Evolutionary conservation across 1,284 basidiomycete species (phyloP).

Genomic region (Porphyrellus sp.): DNA sequence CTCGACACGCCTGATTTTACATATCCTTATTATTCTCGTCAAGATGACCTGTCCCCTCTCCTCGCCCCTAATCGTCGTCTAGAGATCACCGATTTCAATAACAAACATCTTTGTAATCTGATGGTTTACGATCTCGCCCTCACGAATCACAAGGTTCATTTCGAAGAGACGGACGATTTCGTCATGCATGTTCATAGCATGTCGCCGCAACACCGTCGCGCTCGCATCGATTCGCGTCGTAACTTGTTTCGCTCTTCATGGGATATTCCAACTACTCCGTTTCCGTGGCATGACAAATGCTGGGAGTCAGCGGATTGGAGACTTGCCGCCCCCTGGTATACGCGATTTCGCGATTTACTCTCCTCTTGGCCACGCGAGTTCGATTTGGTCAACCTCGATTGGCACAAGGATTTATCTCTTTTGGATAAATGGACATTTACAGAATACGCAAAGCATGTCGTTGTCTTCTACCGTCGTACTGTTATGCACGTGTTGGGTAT

Average conservation of each 20-base stretch:
- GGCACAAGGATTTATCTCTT: not conserved
- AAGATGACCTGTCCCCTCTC: not conserved
- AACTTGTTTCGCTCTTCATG: conserved; percentile 8
- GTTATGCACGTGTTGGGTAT: conserved; percentile 1
- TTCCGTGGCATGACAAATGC: conserved; percentile 7
- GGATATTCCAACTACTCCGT: not conserved
- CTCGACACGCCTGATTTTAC: not conserved
- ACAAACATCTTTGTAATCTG: not conserved
- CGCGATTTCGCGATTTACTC: not conserved
- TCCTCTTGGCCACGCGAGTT: conserved; percentile 1
- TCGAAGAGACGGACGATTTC: not conserved
- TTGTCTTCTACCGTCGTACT: not conserved
- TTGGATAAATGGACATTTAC: not conserved
- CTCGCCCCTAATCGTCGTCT: not conserved
- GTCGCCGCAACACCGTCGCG: not conserved
- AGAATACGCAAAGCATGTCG: not conserved
- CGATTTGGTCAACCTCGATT: not conserved
- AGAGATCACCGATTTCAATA: conserved; percentile 1
- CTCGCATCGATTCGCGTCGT: not conserved
- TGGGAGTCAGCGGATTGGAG: conserved; percentile 5
- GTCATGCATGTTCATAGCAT: conserved; percentile 2
- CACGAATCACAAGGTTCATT: not conserved
- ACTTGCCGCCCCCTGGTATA: conserved; percentile 11
- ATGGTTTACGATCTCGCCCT: not conserved
- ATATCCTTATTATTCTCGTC: not conserved